A percentile compares a stretch with the other conserved stretches of the same genome.
Conservation (phyloP, 2,329 filamentous ascomycete species). For the Fusarium pseudonygamai region DNA sequence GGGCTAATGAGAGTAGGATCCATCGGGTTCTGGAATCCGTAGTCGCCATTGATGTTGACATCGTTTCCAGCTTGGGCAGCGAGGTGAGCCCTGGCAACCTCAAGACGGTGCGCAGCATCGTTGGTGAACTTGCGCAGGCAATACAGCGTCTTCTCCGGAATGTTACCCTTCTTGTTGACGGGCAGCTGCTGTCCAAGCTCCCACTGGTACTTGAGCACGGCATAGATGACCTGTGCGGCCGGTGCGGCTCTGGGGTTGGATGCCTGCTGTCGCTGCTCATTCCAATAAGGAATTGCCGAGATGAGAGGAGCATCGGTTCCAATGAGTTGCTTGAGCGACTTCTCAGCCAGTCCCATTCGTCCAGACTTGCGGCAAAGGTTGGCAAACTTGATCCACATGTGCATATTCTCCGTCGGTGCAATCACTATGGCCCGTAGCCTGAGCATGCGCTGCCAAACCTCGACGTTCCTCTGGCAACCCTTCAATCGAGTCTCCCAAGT, state of each 20-base stretch:
- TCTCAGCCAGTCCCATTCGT: constrained; percentile 92
- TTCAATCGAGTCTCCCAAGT: constrained; percentile 97
- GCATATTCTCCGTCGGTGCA: constrained; percentile 89
- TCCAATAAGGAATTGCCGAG: constrained; percentile 68
- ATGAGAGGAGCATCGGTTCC: constrained; percentile 73
- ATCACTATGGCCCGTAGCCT: constrained; percentile 94
- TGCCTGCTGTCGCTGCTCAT: constrained; percentile 42
- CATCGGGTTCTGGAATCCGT: constrained; percentile 59
- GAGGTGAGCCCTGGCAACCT: constrained; percentile 62
- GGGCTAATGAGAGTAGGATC: constrained; percentile 58
- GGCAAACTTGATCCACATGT: constrained; percentile 99
- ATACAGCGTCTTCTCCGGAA: constrained; percentile 65
- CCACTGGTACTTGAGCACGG: constrained; percentile 98
- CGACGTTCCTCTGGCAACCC: constrained; percentile 95
- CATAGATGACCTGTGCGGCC: constrained; percentile 88
- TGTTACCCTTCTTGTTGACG: constrained; percentile 52
- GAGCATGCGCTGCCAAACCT: constrained; percentile 98
- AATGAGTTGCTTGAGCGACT: constrained; percentile 91
- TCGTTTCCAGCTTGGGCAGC: constrained; percentile 58
- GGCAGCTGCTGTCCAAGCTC: constrained; percentile 74
- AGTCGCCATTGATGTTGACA: constrained; percentile 56
- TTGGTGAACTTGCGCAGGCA: constrained; percentile 69
- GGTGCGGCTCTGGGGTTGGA: constrained; percentile 57
- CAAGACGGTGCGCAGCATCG: constrained; percentile 65
- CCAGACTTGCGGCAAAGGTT: constrained; percentile 98